Base-by-base conservation (phyloP, 352 stramenopile species). In the Pythium apleroticum region DNA sequence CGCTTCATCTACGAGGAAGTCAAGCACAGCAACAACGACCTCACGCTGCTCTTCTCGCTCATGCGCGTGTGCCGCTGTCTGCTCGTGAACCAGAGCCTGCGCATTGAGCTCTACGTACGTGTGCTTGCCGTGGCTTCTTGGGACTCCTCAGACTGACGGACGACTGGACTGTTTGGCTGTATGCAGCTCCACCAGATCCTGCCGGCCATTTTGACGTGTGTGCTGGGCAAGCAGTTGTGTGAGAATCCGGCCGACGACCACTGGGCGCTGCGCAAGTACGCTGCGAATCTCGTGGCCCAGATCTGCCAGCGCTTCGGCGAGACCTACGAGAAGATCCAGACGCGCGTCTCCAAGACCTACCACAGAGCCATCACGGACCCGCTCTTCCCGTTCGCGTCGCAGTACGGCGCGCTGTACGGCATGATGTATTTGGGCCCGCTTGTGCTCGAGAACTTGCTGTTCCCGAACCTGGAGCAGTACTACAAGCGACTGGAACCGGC, bases 341-440 rank as follows among this genome's bases (percentile, higher is more conserved):
- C 93, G 1, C 88, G 91, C 14, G 81, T 98, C 22, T 87, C 96
- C 46, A 97, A 97, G 68, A 93, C 88, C 22, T 93, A 96, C 54
- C 91, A 96, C 76, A 78, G 91, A 58, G 91, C 90, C 20, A 86
- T 97, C 58, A 84, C 81, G 57, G 71, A 96, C 63, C 77, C 84
- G 9, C 58, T 82, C 31, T 86, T 83, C 33, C 81, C 88, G 3
- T 89, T 97, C 60, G 80, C 87, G 25, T 98, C 91, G 0, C 90
- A 97, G 68, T 98, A 96, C 68, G 95, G 95, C 35, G 93, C 92
- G 9, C 89, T 98, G 54, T 84, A 98, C 20, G 95, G 92, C 72
- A 78, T 52, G 73, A 69, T 72, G 57, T 66, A 69, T 41, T 86
- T 98, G 71, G 95, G 95, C n/a, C 82, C 90, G 39, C 80, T 97